Conservation (phyloP, 345 rosid species). For the Populus pruinosa region DNA sequence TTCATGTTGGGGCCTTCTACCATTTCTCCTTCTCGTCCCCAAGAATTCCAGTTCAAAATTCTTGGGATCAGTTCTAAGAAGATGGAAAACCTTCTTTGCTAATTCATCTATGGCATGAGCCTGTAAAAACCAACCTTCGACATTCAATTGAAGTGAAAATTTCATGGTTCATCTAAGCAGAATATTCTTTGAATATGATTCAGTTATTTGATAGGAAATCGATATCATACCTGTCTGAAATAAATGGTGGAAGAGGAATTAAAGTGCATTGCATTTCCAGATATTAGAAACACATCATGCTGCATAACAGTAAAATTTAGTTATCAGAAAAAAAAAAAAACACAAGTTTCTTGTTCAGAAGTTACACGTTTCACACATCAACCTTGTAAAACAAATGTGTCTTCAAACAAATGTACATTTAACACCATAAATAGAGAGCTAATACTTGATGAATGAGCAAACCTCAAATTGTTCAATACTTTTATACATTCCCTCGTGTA, state of each 20-base stretch:
- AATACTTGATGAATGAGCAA: constrained; percentile 14
- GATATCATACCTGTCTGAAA: constrained; percentile 54
- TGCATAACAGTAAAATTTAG: constrained; percentile 22
- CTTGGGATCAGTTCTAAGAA: constrained; percentile 45
- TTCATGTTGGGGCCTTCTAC: constrained; percentile 30
- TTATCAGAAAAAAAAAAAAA: not conserved
- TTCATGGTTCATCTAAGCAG: not conserved
- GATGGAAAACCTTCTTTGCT: constrained; percentile 51
- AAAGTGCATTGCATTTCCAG: constrained; percentile 61
- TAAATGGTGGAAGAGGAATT: constrained; percentile 49
- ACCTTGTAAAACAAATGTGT: not conserved
- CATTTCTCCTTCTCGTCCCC: constrained; percentile 38
- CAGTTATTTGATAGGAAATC: not conserved
- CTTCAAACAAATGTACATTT: not conserved
- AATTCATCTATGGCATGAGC: constrained; percentile 60
- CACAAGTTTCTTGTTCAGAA: not conserved
- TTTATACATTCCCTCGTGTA: constrained; percentile 72
- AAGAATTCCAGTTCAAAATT: constrained; percentile 43
- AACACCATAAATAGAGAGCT: not conserved
- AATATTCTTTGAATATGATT: constrained; percentile 3
- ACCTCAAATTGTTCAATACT: constrained; percentile 66
- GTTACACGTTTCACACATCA: not conserved
- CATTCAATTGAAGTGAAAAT: constrained; percentile 10
- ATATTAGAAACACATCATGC: constrained; percentile 54
- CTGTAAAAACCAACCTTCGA: constrained; percentile 27